Evolutionary conservation across 495 filamentous ascomycete species (phyloP).

Genomic region (Delitschia confertaspora): DNA sequence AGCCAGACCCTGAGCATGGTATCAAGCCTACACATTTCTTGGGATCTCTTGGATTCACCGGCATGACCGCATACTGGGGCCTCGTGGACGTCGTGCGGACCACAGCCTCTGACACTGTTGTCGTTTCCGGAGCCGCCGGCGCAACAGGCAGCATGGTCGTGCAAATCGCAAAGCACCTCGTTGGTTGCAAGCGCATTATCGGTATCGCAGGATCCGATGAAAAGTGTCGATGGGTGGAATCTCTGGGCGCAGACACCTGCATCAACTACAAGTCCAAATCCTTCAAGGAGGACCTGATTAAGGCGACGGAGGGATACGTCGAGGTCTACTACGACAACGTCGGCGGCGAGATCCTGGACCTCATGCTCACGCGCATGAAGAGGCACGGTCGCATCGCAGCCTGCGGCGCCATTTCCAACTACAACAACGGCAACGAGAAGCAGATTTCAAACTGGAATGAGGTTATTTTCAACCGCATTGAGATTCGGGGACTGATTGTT

Average conservation of each 20-base stretch:
- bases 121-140: slow-evolving; percentile 44
- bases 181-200: slow-evolving; percentile 47
- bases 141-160: slow-evolving; percentile 42
- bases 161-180: slow-evolving; percentile 47
- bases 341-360: slow-evolving; percentile 57
- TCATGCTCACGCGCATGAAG: slow-evolving; percentile 50
- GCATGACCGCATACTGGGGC: slow-evolving; percentile 47
- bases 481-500: slow-evolving; percentile 57
- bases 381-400: slow-evolving; percentile 50
- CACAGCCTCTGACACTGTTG: slow-evolving; percentile 37
- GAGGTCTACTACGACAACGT: slow-evolving; percentile 67
- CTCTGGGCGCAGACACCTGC: slow-evolving; percentile 55
- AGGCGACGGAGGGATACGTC: slow-evolving; percentile 53
- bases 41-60: slow-evolving; percentile 43
- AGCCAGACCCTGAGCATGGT: slow-evolving; percentile 28
- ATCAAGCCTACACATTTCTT: slow-evolving; percentile 41
- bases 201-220: slow-evolving; percentile 59
- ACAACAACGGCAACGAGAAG: slow-evolving; percentile 36
- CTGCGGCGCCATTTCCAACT: slow-evolving; percentile 48
- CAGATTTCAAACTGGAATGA: slow-evolving; percentile 45
- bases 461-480: slow-evolving; percentile 43
- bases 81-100: slow-evolving; percentile 37
- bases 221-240: slow-evolving; percentile 55
- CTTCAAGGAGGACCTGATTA: slow-evolving; percentile 49
- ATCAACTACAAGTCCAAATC: slow-evolving; percentile 56